Evolutionary conservation across 805 yeast species (phyloP).

Genomic region (Starmerella roubikii): DNA sequence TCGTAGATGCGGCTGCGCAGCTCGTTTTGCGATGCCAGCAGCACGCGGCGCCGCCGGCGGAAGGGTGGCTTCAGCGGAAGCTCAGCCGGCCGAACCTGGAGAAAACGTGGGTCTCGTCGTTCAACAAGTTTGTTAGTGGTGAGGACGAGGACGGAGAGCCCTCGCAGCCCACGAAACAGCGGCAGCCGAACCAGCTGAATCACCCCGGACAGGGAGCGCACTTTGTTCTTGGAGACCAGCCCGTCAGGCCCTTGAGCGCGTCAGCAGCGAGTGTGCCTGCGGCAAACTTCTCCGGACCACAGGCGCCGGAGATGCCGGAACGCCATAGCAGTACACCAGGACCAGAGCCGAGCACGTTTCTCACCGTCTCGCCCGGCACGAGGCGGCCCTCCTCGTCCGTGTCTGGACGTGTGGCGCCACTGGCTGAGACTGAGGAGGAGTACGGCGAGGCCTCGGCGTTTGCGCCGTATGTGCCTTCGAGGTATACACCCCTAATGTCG

Average conservation of each 20-base stretch:
- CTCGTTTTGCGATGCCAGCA: constrained; percentile 19
- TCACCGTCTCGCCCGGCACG: neutral
- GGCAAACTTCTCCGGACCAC: too few species aligned
- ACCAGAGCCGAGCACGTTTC: constrained; percentile 4
- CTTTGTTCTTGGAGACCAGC: too few species aligned
- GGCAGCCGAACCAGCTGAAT: too few species aligned
- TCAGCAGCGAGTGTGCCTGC: too few species aligned
- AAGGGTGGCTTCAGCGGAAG: constrained; percentile 61
- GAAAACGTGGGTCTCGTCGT: constrained; percentile 75
- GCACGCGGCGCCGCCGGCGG: constrained; percentile 20
- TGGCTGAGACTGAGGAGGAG: constrained; percentile 12
- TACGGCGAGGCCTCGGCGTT: constrained; percentile 1
- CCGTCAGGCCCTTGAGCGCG: too few species aligned
- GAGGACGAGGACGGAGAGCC: constrained; percentile 39
- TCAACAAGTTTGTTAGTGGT: constrained; percentile 71
- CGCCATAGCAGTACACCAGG: constrained; percentile 14
- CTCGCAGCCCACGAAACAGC: too few species aligned
- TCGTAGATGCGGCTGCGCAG: constrained; percentile 35
- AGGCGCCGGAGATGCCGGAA: too few species aligned
- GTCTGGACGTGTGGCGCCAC: constrained; percentile 3
- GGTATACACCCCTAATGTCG: too few species aligned
- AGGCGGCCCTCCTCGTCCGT: neutral
- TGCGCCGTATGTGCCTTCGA: too few species aligned
- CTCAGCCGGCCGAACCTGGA: constrained; percentile 43
- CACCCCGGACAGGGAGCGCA: too few species aligned